Percentiles rank a stretch among this genome's conserved stretches.
Conservation (phyloP, 306 rosid genomes). For the Psophocarpus tetragonolobus region DNA sequence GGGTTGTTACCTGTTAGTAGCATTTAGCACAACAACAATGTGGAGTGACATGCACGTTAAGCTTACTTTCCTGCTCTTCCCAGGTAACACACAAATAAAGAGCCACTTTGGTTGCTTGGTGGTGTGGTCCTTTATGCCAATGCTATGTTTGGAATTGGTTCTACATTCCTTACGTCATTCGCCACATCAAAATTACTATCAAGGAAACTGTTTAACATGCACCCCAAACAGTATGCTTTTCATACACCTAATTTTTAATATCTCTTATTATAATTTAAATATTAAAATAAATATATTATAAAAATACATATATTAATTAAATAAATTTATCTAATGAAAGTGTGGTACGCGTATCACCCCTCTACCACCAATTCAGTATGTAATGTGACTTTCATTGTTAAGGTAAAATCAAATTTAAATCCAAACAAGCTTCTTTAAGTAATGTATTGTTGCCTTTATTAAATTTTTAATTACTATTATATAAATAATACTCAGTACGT, state of each 20-base stretch:
- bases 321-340: too few species aligned
- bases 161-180: not conserved
- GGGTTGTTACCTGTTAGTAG: slow-evolving; percentile 31
- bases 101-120: slow-evolving; percentile 7
- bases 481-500: too few species aligned
- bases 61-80: slow-evolving; percentile 23
- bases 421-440: not conserved
- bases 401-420: not conserved
- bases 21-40: slow-evolving; percentile 26
- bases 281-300: too few species aligned
- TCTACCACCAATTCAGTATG: not conserved
- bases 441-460: not conserved
- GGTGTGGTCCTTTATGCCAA: not conserved
- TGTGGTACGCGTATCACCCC: too few species aligned
- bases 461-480: too few species aligned
- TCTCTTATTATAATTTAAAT: too few species aligned
- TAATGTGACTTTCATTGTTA: not conserved
- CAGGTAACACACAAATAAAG: not conserved
- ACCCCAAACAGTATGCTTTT: too few species aligned
- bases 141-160: not conserved
- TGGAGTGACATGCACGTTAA: slow-evolving; percentile 41
- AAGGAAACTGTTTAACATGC: too few species aligned
- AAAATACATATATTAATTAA: too few species aligned
- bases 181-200: not conserved
- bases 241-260: too few species aligned